Evolutionary conservation across 2,329 filamentous ascomycete genomes (phyloP).

Genomic region (Fusarium phyllophilum): DNA sequence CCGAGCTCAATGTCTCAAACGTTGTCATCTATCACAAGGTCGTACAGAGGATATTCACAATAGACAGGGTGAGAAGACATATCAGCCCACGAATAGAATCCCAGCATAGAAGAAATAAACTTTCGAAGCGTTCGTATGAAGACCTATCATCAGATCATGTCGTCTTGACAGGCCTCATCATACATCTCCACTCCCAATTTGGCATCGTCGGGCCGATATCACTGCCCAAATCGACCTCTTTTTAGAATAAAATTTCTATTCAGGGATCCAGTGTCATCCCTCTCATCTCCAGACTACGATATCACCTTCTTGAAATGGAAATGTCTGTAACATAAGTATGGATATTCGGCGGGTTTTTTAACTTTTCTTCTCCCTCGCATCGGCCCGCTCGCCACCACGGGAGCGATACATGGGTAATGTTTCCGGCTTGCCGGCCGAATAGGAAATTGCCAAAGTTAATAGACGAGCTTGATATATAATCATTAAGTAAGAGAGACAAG

Average conservation of each 20-base stretch:
- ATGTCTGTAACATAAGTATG: background rate
- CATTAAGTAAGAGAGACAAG: background rate
- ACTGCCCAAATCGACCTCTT: background rate
- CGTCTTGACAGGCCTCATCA: background rate
- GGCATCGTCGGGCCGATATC: background rate
- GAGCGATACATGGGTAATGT: background rate
- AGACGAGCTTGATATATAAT: background rate
- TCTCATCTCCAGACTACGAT: background rate
- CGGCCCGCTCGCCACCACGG: background rate
- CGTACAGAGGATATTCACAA: accelerated
- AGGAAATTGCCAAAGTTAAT: background rate
- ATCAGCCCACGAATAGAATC: background rate
- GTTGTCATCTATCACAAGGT: background rate
- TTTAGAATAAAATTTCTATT: background rate
- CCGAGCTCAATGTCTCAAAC: background rate
- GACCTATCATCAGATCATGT: background rate
- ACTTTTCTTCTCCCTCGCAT: background rate
- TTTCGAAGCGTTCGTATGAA: background rate
- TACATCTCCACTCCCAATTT: background rate
- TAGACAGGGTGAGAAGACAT: background rate
- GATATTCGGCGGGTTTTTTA: background rate
- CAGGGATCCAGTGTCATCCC: background rate
- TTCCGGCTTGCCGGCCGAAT: background rate
- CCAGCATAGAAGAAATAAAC: accelerated
- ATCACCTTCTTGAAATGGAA: background rate